Percentiles rank a stretch among this genome's conserved stretches.
These are phyloP conservation scores for Domatiomyces catenatus DNA, from an alignment of 2,329 filamentous ascomycete species.

Conservation along the genomic window DNA sequence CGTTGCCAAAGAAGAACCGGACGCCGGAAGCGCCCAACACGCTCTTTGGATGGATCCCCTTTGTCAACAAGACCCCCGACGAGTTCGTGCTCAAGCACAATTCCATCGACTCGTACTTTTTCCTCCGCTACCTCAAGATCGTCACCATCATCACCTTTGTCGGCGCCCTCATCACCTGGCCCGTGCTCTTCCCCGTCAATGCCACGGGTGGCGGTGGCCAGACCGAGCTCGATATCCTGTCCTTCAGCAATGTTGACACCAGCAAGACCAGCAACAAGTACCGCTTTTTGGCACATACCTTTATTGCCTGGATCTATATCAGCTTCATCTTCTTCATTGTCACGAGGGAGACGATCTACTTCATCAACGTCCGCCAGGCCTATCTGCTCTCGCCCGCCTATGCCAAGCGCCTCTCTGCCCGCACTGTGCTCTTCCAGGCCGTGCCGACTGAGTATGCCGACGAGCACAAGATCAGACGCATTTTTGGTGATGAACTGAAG, in stretches of 20 bases:
- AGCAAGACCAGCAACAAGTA: constrained; percentile 37
- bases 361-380: constrained; percentile 82
- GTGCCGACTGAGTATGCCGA: constrained; percentile 67
- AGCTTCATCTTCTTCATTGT: constrained; percentile 77
- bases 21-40: constrained; percentile 45
- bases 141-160: constrained; percentile 64
- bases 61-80: constrained; percentile 54
- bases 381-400: constrained; percentile 78
- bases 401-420: constrained; percentile 69
- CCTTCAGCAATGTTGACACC: constrained; percentile 57
- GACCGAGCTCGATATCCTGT: constrained; percentile 58
- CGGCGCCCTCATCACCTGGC: constrained; percentile 73
- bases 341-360: constrained; percentile 76
- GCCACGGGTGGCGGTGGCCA: constrained; percentile 57
- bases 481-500: constrained; percentile 71
- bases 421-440: constrained; percentile 76
- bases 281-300: constrained; percentile 67
- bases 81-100: constrained; percentile 75
- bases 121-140: constrained; percentile 75
- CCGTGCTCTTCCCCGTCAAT: constrained; percentile 77
- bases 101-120: constrained; percentile 81
- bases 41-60: constrained; percentile 50
- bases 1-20: constrained; percentile 38
- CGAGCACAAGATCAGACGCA: constrained; percentile 57
- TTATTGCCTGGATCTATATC: constrained; percentile 69